Evolutionary conservation across 2,329 filamentous ascomycete genomes (phyloP).

Genomic region (Fusarium protoensiforme): DNA sequence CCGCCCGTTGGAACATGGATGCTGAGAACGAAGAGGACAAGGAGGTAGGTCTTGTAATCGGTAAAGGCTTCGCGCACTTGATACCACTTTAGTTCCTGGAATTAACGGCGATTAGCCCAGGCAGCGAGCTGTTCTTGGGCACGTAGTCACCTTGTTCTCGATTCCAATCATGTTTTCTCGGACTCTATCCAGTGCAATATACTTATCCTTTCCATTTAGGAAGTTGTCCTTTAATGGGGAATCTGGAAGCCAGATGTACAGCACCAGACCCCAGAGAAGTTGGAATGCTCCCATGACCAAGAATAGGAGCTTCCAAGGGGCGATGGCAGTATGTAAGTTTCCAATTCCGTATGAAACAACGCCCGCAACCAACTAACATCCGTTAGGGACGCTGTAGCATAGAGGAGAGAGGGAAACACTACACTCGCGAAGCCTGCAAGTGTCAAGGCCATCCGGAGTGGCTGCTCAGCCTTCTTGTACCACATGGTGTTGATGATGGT

Average conservation of each 20-base stretch:
- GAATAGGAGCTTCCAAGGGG: constrained; percentile 46
- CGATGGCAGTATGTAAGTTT: constrained; percentile 33
- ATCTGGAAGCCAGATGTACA: constrained; percentile 38
- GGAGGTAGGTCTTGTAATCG: constrained; percentile 47
- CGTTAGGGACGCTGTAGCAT: neutral
- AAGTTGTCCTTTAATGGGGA: constrained; percentile 42
- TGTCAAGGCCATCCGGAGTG: constrained; percentile 7
- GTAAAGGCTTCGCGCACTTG: constrained; percentile 48
- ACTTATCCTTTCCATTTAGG: constrained; percentile 42
- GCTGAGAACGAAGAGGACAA: constrained; percentile 42
- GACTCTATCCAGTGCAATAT: constrained; percentile 47
- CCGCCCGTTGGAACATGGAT: constrained; percentile 45
- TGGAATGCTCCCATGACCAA: constrained; percentile 37
- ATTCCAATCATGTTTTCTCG: constrained; percentile 50
- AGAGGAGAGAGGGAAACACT: neutral
- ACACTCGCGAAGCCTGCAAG: constrained; percentile 12
- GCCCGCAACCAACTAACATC: constrained; percentile 32
- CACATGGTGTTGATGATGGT: constrained; percentile 7
- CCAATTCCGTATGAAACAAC: constrained; percentile 46
- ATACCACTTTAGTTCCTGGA: constrained; percentile 37
- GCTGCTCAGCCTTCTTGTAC: constrained; percentile 17
- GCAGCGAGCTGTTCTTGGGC: neutral
- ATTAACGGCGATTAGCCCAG: neutral
- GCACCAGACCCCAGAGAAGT: constrained; percentile 31
- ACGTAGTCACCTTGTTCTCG: constrained; percentile 34